Evolutionary conservation across 306 rosid species (phyloP), one percentile per base, ranked within the genome.

Genomic region (Dalbergia oliveri): DNA sequence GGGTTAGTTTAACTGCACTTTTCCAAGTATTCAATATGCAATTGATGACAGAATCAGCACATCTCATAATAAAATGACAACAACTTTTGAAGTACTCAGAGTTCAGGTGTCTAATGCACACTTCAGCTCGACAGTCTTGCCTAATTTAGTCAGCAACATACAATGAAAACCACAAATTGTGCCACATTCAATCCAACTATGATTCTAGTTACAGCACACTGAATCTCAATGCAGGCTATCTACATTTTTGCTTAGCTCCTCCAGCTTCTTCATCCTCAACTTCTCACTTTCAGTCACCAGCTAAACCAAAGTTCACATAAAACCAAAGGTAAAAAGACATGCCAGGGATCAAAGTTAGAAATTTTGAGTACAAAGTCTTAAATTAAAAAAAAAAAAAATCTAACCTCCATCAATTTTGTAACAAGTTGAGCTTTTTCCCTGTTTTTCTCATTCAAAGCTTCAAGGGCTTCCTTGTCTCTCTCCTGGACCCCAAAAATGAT

Each of bases 251-350:
- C 97, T 91, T 86, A 94, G 91, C 84, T 94, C 98, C 77, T 92
- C 98, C 88, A 94, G 94, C 92, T 92, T 94, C 97, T 92, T 92
- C 97, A 94, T 87, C 93, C 98, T 92, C 89, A 91, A 9, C 84
- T 59, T 91, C 90, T 94, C 98, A 76, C 98, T 94, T 83, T 94
- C 97, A 33, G 86, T 67, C 67, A 87, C 90, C 84, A 87, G 75
- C 90, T 87, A 79, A 23, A 60, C 39, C 76, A 63, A 69, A 51
- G 8, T 76, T 39, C 53, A 44, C 19, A 72, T 2, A 79, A 39
- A 14, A 51, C 3, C 15, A 1, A 66, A 18, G 9, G 31, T 4
- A 5, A 53, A 23, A 72, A 21, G 7, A 21, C 23, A 73, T 39
- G 71, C 81, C 12, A 87, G 60, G 31, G 43, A 47, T 21, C 41